phyloP scores from a whole-genome alignment of 2,329 filamentous ascomycete genomes.

The Claviceps pazoutovae region DNA sequence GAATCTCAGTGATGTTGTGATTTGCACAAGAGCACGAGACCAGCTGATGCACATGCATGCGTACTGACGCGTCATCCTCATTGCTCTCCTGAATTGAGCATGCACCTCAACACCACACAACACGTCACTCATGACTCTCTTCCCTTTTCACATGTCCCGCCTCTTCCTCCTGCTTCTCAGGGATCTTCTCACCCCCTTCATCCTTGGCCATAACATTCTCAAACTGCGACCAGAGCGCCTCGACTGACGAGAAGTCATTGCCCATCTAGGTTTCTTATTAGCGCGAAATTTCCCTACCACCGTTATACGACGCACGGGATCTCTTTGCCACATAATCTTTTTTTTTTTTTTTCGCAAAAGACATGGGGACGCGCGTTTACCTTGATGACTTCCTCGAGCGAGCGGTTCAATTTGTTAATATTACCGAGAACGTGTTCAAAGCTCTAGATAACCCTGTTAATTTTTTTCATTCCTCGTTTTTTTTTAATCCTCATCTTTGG shows the following conservation, averaged over 20 bases:
- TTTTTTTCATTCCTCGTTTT: neutral
- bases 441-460: constrained; percentile 26
- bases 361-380: constrained; percentile 29
- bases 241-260: constrained; percentile 93
- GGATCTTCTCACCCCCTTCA: constrained; percentile 8
- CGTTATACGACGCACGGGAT: neutral
- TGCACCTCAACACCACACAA: neutral
- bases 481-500: neutral
- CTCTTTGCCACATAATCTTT: neutral
- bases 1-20: neutral
- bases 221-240: constrained; percentile 93
- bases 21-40: neutral
- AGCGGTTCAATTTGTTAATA: constrained; percentile 89
- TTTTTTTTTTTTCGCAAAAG: neutral
- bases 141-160: constrained; percentile 14
- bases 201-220: constrained; percentile 82
- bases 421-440: constrained; percentile 90
- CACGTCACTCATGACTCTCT: constrained; percentile 1
- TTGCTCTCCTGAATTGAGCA: neutral
- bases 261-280: constrained; percentile 46
- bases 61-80: neutral
- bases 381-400: constrained; percentile 77
- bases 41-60: neutral
- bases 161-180: constrained; percentile 13
- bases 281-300: too few relatives aligned